Evolutionary conservation across 1,284 basidiomycete species (phyloP).

Genomic region (Cryptococcus depauperatus): DNA sequence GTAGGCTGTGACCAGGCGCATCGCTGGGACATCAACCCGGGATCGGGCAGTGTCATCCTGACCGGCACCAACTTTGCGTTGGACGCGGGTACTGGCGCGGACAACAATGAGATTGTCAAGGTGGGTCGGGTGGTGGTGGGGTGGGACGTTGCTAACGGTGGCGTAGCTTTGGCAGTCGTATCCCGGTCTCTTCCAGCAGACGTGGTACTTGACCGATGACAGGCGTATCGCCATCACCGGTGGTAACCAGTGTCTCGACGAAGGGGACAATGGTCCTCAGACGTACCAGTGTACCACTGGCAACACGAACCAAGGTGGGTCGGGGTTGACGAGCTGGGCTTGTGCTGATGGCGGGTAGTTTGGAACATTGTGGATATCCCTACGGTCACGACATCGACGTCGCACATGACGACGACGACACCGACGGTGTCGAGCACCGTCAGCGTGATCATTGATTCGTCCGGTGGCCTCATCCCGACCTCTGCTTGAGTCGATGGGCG

Average conservation of each 20-base stretch:
- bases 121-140: too few species aligned
- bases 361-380: slow-evolving; percentile 8
- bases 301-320: slow-evolving; percentile 12
- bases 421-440: too few species aligned
- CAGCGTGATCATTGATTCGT: too few species aligned
- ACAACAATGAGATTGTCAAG: slow-evolving; percentile 16
- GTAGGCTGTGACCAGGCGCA: slow-evolving; percentile 9
- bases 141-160: too few species aligned
- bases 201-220: slow-evolving; percentile 26
- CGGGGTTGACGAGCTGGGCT: too few species aligned
- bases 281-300: slow-evolving; percentile 17
- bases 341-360: neutral
- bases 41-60: slow-evolving; percentile 15
- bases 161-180: slow-evolving; percentile 18
- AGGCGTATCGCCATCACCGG: slow-evolving; percentile 32
- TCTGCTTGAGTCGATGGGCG: too few species aligned
- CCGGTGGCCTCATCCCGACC: too few species aligned
- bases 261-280: slow-evolving; percentile 24
- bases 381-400: too few species aligned
- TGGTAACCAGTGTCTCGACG: slow-evolving; percentile 26
- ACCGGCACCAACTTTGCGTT: slow-evolving; percentile 16
- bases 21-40: slow-evolving; percentile 19
- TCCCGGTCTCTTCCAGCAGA: slow-evolving; percentile 22
- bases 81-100: slow-evolving; percentile 20
- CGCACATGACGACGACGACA: too few species aligned